Evolutionary conservation across 805 yeast species (phyloP).

Genomic region (Zygotorulaspora chibaensis): DNA sequence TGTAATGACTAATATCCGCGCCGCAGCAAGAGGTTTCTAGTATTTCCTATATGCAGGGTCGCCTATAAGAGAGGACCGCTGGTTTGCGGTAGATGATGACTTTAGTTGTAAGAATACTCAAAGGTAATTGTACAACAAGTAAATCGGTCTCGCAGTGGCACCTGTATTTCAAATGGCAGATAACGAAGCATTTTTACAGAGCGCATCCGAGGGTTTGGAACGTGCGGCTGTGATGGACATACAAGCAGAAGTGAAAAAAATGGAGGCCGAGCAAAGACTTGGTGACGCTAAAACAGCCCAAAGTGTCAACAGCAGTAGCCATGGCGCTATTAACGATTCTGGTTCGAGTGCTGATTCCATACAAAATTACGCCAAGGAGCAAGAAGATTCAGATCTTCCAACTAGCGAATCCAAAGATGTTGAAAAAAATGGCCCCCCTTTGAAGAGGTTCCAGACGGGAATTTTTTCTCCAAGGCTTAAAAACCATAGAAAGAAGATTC

Average conservation of each 20-base stretch:
- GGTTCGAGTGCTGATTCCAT: background rate
- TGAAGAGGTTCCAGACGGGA: constrained; percentile 14
- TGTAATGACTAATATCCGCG: background rate
- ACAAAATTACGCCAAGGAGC: background rate
- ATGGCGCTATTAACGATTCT: background rate
- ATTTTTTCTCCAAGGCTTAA: constrained; percentile 18
- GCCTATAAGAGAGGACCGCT: no score
- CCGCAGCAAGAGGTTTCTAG: background rate
- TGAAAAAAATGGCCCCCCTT: background rate
- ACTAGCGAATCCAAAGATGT: background rate
- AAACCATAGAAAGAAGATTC: constrained; percentile 12
- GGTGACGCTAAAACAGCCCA: background rate
- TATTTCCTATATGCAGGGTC: no score
- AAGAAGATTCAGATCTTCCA: background rate
- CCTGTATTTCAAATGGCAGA: background rate
- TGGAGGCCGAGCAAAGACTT: background rate
- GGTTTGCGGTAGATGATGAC: no score
- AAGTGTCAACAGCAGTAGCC: background rate
- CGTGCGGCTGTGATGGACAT: background rate
- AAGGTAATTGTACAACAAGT: no score
- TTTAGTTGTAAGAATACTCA: no score
- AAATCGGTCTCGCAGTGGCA: background rate
- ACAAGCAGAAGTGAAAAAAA: background rate
- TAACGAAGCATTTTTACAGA: background rate
- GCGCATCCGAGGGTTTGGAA: background rate